A percentile compares a stretch with the other conserved stretches of the same genome.
Conservation (phyloP, 1,284 basidiomycete genomes). For the Fomitopsis betulina region DNA sequence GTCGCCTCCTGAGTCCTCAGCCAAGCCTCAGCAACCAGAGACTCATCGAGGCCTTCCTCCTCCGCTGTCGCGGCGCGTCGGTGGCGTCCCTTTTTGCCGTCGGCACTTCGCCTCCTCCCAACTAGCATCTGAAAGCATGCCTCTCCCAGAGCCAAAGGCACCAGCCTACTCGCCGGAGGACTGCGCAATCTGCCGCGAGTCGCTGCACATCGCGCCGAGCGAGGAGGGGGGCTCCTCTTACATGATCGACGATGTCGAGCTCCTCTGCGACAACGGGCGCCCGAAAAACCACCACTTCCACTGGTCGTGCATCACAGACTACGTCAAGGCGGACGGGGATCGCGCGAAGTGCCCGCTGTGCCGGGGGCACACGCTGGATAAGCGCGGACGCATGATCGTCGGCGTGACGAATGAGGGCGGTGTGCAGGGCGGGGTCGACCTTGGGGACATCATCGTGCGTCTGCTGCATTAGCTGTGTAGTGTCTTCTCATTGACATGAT, state of each 20-base stretch:
- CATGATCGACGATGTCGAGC: not conserved
- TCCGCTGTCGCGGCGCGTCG: too few relatives aligned
- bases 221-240: not conserved
- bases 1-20: too few relatives aligned
- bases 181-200: not conserved
- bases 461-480: too few relatives aligned
- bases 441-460: not conserved
- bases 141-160: not conserved
- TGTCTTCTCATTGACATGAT: not conserved
- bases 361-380: not conserved
- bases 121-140: not conserved
- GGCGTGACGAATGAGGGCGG: not conserved
- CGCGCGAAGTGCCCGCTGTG: not conserved
- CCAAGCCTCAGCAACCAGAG: too few relatives aligned
- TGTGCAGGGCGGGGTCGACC: not conserved
- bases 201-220: not conserved
- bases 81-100: too few relatives aligned
- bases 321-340: not conserved
- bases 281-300: slow-evolving; percentile 2
- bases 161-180: not conserved
- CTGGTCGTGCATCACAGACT: not conserved
- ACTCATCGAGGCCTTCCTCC: too few relatives aligned
- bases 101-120: too few relatives aligned
- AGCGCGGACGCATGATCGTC: not conserved
- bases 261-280: not conserved